phyloP scores from a whole-genome alignment of 2,329 filamentous ascomycete genomes.

The Epicoccum nigrum region DNA sequence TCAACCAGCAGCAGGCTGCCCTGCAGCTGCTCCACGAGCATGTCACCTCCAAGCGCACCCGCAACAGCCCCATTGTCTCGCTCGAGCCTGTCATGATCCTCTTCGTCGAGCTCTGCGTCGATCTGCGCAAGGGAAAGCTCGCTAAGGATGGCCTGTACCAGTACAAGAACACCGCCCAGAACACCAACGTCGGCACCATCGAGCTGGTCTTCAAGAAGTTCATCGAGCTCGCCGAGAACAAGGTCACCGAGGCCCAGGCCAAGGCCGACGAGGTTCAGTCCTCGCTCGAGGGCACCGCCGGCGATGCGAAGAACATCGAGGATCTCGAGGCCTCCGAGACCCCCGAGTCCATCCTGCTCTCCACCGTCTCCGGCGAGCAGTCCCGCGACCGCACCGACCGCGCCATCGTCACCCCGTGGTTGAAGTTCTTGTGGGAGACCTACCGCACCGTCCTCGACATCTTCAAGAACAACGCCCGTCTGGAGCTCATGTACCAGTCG shows the following conservation, averaged over 20 bases:
- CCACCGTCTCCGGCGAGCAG: slow-evolving; percentile 97
- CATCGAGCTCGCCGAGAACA: slow-evolving; percentile 94
- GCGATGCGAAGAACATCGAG: slow-evolving; percentile 78
- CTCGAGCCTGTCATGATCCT: slow-evolving; percentile 98
- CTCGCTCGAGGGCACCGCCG: slow-evolving; percentile 73
- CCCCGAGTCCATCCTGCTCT: slow-evolving; percentile 95
- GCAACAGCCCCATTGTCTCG: slow-evolving; percentile 94
- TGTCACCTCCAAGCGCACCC: slow-evolving; percentile 96
- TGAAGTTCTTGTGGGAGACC: slow-evolving; percentile 99
- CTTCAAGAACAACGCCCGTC: slow-evolving; percentile 96
- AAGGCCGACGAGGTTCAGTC: slow-evolving; percentile 97
- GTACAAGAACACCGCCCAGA: slow-evolving; percentile 99
- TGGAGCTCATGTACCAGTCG: slow-evolving; percentile 98
- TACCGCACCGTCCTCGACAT: slow-evolving; percentile 98
- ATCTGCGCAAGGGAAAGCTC: slow-evolving; percentile 96
- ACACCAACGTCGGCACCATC: slow-evolving; percentile 97
- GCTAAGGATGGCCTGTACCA: slow-evolving; percentile 99
- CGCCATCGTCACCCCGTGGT: slow-evolving; percentile 97
- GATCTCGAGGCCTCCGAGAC: slow-evolving; percentile 97
- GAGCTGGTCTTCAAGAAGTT: slow-evolving; percentile 94
- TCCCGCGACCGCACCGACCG: slow-evolving; percentile 96
- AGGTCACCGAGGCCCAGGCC: slow-evolving; percentile 92
- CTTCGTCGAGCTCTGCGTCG: slow-evolving; percentile 94
- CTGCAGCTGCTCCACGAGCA: slow-evolving; percentile 97
- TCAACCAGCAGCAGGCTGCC: slow-evolving; percentile 90